These are phyloP conservation scores for Diaporthe citrichinensis DNA, from an alignment of 2,329 filamentous ascomycete species.

Conservation along the genomic window DNA sequence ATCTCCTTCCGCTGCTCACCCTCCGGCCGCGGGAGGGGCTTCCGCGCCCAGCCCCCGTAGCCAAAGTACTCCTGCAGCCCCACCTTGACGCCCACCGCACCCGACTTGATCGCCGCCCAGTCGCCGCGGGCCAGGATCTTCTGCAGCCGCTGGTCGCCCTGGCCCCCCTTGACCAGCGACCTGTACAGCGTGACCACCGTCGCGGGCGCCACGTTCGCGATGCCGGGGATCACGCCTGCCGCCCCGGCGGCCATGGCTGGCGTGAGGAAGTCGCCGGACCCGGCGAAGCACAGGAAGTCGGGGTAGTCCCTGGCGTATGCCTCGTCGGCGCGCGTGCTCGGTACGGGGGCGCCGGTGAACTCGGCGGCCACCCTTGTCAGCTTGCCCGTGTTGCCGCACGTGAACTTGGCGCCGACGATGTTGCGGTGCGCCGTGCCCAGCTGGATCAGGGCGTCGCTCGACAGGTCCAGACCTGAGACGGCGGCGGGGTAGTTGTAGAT, in stretches of 20 bases:
- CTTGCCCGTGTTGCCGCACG: conserved; percentile 72
- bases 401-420: conserved; percentile 68
- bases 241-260: conserved; percentile 79
- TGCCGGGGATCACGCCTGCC: conserved; percentile 79
- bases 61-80: conserved; percentile 73
- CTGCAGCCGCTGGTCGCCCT: conserved; percentile 69
- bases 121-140: conserved; percentile 75
- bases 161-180: conserved; percentile 67
- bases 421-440: conserved; percentile 63
- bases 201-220: conserved; percentile 78
- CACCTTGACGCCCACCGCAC: conserved; percentile 78
- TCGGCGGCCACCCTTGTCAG: conserved; percentile 67
- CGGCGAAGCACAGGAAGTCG: conserved; percentile 78
- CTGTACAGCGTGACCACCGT: conserved; percentile 67
- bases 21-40: conserved; percentile 57
- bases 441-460: conserved; percentile 63
- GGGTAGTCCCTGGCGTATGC: conserved; percentile 33
- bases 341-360: conserved; percentile 30
- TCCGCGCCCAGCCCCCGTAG: conserved; percentile 74
- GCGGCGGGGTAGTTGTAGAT: conserved; percentile 71
- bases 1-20: conserved; percentile 26
- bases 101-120: conserved; percentile 78
- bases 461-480: conserved; percentile 65
- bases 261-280: conserved; percentile 81
- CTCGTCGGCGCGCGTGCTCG: conserved; percentile 29